A percentile compares a stretch with the other conserved stretches of the same genome.
Conservation (phyloP, 208 protist genomes). For the Giardia muris region DNA sequence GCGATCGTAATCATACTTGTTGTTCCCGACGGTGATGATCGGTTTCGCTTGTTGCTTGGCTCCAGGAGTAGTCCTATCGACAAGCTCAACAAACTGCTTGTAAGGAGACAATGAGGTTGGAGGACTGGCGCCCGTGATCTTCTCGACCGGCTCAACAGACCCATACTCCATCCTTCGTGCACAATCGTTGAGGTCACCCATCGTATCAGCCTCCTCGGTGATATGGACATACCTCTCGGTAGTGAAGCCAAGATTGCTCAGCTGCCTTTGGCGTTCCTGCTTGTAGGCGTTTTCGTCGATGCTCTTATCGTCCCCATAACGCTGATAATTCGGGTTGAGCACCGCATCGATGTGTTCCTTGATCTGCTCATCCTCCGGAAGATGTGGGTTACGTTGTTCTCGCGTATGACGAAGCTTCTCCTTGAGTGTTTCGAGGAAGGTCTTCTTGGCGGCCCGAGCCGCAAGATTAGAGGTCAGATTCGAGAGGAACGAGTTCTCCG, state of each 20-base stretch:
- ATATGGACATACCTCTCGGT: background rate
- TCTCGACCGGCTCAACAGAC: background rate
- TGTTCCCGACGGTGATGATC: too few species aligned
- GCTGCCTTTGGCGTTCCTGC: background rate
- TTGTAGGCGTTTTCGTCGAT: background rate
- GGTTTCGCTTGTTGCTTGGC: too few species aligned
- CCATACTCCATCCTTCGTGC: background rate
- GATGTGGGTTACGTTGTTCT: background rate
- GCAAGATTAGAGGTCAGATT: too few species aligned
- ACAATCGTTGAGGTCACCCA: background rate
- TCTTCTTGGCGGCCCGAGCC: too few species aligned
- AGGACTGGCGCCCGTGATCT: background rate
- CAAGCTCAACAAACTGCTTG: too few species aligned
- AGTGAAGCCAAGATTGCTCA: background rate
- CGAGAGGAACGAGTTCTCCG: too few species aligned
- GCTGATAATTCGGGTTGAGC: background rate
- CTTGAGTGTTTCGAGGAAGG: too few species aligned
- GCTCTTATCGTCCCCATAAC: background rate
- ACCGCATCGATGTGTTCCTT: background rate
- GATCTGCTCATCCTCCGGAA: background rate
- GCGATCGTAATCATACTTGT: too few species aligned
- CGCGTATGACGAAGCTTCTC: background rate
- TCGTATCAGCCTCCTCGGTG: background rate
- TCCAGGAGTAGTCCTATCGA: too few species aligned
- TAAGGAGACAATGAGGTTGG: background rate